phyloP scores from a whole-genome alignment of 1,284 basidiomycete genomes.

The Cutaneotrichosporon sp. region DNA sequence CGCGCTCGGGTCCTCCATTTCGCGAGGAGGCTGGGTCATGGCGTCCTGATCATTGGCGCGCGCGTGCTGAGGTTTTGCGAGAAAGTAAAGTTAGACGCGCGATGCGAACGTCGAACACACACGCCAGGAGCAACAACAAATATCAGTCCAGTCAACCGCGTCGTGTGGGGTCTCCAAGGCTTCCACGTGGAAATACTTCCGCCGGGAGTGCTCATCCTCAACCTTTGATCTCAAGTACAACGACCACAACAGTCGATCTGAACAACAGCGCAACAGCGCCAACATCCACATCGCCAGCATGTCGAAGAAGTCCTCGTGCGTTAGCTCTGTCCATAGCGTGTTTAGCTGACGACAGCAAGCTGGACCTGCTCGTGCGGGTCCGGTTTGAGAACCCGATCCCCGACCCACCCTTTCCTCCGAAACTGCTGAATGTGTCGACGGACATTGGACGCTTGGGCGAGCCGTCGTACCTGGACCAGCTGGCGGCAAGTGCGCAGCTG shows the following conservation, averaged over 20 bases:
- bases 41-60: not conserved
- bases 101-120: not conserved
- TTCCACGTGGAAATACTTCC: slow-evolving; percentile 1
- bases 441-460: slow-evolving; percentile 72
- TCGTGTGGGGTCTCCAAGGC: not conserved
- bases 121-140: slow-evolving; percentile 5
- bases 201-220: not conserved
- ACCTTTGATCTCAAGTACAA: not conserved
- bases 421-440: slow-evolving; percentile 80
- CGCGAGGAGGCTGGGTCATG: slow-evolving; percentile 2
- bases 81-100: not conserved
- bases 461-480: slow-evolving; percentile 71
- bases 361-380: slow-evolving; percentile 80
- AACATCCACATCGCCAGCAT: slow-evolving; percentile 7
- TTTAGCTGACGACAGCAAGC: slow-evolving; percentile 19
- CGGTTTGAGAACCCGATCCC: slow-evolving; percentile 89
- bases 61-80: not conserved
- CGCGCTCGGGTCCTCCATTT: not conserved
- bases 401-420: slow-evolving; percentile 88
- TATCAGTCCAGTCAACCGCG: slow-evolving; percentile 7
- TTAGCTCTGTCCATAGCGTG: not conserved
- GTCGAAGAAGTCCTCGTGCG: slow-evolving; percentile 35
- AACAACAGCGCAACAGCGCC: not conserved
- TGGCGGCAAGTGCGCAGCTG: slow-evolving; percentile 71
- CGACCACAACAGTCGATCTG: not conserved